Conservation (phyloP, 116 monocot species). For the Papilionanthe hybrid region DNA sequence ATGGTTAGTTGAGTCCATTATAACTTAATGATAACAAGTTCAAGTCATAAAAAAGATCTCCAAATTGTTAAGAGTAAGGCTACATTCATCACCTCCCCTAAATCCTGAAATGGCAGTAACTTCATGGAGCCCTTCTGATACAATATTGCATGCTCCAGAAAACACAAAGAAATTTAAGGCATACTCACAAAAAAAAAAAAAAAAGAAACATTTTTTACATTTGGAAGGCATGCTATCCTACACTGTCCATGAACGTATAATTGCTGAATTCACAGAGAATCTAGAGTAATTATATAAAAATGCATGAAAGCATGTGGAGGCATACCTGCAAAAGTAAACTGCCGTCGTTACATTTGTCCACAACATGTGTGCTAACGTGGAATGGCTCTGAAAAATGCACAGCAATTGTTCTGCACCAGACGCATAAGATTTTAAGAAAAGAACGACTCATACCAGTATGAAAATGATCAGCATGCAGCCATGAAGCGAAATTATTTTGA, state of each 20-base stretch:
- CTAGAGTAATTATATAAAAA: not conserved
- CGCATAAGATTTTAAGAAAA: not conserved
- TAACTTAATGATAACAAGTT: not conserved
- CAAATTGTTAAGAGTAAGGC: not conserved
- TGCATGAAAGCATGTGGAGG: not conserved
- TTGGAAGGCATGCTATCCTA: not conserved
- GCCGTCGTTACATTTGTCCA: constrained; percentile 73
- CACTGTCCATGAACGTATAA: not conserved
- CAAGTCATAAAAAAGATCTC: not conserved
- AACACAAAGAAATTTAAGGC: not conserved
- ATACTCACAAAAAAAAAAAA: not conserved
- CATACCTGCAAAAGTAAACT: constrained; percentile 85
- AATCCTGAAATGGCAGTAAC: not conserved
- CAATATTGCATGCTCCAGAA: not conserved
- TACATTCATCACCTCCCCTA: not conserved
- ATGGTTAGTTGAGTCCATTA: not conserved
- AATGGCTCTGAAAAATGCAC: constrained; percentile 97
- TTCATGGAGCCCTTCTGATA: not conserved
- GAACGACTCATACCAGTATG: not conserved
- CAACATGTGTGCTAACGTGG: constrained; percentile 73
- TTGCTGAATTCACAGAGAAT: not conserved
- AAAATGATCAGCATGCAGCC: not conserved
- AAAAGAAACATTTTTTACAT: not conserved
- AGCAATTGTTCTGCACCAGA: constrained; percentile 74
- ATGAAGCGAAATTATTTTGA: not conserved